Conservation (phyloP, 2,329 filamentous ascomycete species). For the Fusarium sp. region DNA sequence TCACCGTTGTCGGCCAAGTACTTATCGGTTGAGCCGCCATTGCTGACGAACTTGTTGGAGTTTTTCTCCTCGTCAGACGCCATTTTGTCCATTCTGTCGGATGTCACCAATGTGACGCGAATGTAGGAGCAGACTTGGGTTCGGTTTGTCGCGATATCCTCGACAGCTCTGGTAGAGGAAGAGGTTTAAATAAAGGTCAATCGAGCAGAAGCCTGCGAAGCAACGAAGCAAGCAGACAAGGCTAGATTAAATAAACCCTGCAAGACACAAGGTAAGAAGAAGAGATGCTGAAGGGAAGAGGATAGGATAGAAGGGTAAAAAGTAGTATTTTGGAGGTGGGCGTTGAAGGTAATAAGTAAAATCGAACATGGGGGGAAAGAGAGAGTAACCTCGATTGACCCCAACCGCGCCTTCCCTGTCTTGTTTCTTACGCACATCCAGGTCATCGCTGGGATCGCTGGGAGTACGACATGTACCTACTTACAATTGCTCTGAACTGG, state of each 20-base stretch:
- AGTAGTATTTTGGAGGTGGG: slow-evolving; percentile 9
- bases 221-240: slow-evolving; percentile 46
- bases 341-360: slow-evolving; percentile 44
- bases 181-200: slow-evolving; percentile 34
- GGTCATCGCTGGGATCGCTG: slow-evolving; percentile 1
- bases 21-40: slow-evolving; percentile 45
- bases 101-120: slow-evolving; percentile 21
- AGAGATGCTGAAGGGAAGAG: slow-evolving; percentile 16
- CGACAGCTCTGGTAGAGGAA: slow-evolving; percentile 1
- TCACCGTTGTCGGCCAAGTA: slow-evolving; percentile 47
- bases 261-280: slow-evolving; percentile 19
- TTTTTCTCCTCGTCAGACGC: slow-evolving; percentile 49
- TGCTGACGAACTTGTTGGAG: slow-evolving; percentile 50
- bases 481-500: slow-evolving; percentile 8
- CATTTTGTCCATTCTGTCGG: slow-evolving; percentile 45
- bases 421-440: not conserved
- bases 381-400: slow-evolving; percentile 15
- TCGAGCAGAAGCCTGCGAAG: slow-evolving; percentile 36
- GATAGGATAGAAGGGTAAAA: slow-evolving; percentile 2
- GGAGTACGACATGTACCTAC: slow-evolving; percentile 22
- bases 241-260: slow-evolving; percentile 28
- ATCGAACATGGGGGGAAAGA: slow-evolving; percentile 21
- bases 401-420: slow-evolving; percentile 25
- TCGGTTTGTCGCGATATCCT: slow-evolving; percentile 11
- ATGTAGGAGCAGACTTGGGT: not conserved